Base-by-base conservation (phyloP, 306 rosid genomes). In the Oemleria cerasiformis region DNA sequence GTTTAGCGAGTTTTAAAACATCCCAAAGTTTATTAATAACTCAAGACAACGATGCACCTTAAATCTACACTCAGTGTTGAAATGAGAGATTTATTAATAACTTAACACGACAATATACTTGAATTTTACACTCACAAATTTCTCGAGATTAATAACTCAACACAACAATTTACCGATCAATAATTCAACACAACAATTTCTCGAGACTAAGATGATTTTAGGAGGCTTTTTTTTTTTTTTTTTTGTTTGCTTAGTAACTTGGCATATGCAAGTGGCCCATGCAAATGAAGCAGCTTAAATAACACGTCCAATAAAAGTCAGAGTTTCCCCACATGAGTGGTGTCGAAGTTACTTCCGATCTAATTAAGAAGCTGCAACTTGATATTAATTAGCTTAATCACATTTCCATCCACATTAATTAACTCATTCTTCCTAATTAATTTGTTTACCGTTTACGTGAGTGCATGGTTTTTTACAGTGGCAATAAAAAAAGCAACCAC, bases 271-370 rank as follows among this genome's bases (percentile, higher is more conserved):
- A 49, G 71, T 76, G 87, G 83, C 25, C 57, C 83, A 75, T 49
- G 58, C 58, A 72, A 71, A 57, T n/a, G n/a, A n/a, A n/a, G 63
- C 65, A 60, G 21, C 43, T 60, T 60, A 14, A 6, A 15, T 3
- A 36, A 15, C 65, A 60, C 65, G 44, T 59, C 83, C 53, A 56
- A 69, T 63, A 50, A 25, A 25, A 44, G 43, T 77, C 70, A 61
- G 41, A 74, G 67, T 77, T 79, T 73, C 64, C 64, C 75, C 66
- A 69, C 62, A 63, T 49, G 83, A 85, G 78, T 84, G 72, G 63
- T 23, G 66, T 23, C 73, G 64, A 82, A 84, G 84, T 85, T 78
- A 77, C 81, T 85, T 83, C 71, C 64, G 71, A 25, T 25, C 30
- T 25, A 79, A 38, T 81, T 39, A 77, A 84, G 80, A 81, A 25